Evolutionary conservation across 2,329 filamentous ascomycete genomes (phyloP), one percentile per base, ranked within the genome.

Genomic region (Ilyonectria sp.): DNA sequence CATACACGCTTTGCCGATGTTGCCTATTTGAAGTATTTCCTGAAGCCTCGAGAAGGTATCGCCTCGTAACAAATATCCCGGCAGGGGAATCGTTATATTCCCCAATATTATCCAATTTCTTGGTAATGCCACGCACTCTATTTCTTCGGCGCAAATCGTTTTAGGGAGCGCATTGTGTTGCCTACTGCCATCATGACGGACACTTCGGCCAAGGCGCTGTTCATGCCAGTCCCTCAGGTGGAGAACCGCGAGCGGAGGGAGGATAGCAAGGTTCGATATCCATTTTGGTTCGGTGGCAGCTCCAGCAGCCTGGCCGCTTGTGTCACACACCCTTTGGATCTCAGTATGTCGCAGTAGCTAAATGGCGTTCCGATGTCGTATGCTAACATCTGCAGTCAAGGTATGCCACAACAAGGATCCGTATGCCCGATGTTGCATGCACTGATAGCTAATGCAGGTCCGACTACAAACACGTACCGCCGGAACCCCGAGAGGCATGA

Each of bases 221-320:
- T 17, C 11, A 31, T 50, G 17, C 26, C 47, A 31, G 47, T 9
- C 23, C 9, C 47, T 19, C 26, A 3, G 26, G 23, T 9, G 23
- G 17, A 29, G 26, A 10, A 50, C 17, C n/a, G 9, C 15, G 52
- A 31, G 19, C 72, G 74, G 61, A 78, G 81, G 74, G 81, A 83
- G 77, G 81, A 82, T 65, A 73, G 69, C 21, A 69, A 82, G 3
- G 79, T 86, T 29, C 82, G 83, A 63, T 94, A 94, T 82, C 93
- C 93, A 9, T 95, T 95, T 82, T 98, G 95, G 95, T 98, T 98
- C 81, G 95, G 95, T 70, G 95, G 95, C 58, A 97, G 93, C 79
- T 94, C 95, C 47, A 95, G 93, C 78, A 95, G 93, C 79, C 92
- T 95, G 85, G 95, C 95, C 33, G 94, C 95, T 40, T 91, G 90